Conservation (phyloP, 2,329 filamentous ascomycete species). For the Leptographium wingfieldii region DNA sequence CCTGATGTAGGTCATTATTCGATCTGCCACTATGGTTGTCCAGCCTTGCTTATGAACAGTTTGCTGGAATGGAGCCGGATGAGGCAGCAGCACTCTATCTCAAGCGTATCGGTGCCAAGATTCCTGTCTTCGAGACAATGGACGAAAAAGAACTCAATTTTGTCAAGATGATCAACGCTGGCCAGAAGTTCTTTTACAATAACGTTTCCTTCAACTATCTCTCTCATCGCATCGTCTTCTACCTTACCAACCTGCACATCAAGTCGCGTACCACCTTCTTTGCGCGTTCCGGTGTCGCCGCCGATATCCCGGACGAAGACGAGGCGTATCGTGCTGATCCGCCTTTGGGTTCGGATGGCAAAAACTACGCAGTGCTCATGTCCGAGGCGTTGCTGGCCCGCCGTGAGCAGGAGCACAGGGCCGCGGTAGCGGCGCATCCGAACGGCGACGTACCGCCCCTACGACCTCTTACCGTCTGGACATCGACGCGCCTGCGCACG, state of each 20-base stretch:
- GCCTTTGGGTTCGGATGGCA: constrained; percentile 66
- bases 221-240: constrained; percentile 95
- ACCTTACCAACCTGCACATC: constrained; percentile 93
- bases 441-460: constrained; percentile 44
- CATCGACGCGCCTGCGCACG: constrained; percentile 78
- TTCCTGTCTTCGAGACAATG: constrained; percentile 96
- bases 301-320: constrained; percentile 75
- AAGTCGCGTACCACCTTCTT: constrained; percentile 92
- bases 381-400: constrained; percentile 71
- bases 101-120: constrained; percentile 77
- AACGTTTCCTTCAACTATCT: constrained; percentile 95
- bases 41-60: constrained; percentile 34
- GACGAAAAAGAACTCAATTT: constrained; percentile 87
- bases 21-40: not conserved
- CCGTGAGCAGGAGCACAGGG: constrained; percentile 66
- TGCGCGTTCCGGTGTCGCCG: constrained; percentile 71
- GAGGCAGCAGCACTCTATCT: constrained; percentile 90
- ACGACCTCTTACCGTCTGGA: constrained; percentile 80
- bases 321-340: constrained; percentile 90
- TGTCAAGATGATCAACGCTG: constrained; percentile 99
- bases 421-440: constrained; percentile 55
- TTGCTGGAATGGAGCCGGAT: constrained; percentile 80
- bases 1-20: constrained; percentile 55
- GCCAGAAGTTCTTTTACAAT: constrained; percentile 86
- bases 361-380: constrained; percentile 75